Evolutionary conservation across 306 rosid species (phyloP).

Genomic region (Cucurbita argyrosperma): DNA sequence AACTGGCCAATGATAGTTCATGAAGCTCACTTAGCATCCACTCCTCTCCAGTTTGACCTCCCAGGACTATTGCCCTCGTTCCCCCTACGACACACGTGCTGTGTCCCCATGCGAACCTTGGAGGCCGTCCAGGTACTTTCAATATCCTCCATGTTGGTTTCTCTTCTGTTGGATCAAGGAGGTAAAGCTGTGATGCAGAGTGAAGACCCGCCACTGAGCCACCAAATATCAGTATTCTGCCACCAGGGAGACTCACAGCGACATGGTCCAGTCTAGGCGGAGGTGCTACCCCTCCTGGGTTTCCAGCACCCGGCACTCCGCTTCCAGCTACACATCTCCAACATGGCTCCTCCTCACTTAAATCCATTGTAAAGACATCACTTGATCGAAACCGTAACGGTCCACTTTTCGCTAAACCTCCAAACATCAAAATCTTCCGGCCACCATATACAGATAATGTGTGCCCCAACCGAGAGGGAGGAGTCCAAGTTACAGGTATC

Average conservation of each 20-base stretch:
- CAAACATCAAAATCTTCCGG: conserved; percentile 93
- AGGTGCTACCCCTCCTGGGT: conserved; percentile 95
- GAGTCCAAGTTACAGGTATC: conserved; percentile 95
- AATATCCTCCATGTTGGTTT: conserved; percentile 97
- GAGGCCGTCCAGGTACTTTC: conserved; percentile 89
- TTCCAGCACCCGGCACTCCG: conserved; percentile 97
- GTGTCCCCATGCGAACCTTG: conserved; percentile 98
- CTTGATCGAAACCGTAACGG: conserved; percentile 92
- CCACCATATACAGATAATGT: conserved; percentile 94
- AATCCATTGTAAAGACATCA: conserved; percentile 90
- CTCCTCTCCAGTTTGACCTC: conserved; percentile 99
- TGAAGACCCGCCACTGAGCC: conserved; percentile 99
- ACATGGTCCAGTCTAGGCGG: conserved; percentile 99
- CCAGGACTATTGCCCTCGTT: conserved; percentile 88
- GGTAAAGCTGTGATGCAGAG: conserved; percentile 95
- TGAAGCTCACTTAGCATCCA: conserved; percentile 97
- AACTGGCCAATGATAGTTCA: conserved; percentile 86
- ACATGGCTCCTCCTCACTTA: conserved; percentile 92
- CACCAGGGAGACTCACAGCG: conserved; percentile 95
- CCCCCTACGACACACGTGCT: conserved; percentile 99
- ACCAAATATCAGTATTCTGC: conserved; percentile 90
- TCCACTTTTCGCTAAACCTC: conserved; percentile 98
- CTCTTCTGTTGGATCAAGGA: conserved; percentile 89
- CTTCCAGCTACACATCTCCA: conserved; percentile 97
- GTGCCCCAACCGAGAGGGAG: conserved; percentile 96